Evolutionary conservation across 108 stramenopile species (phyloP), one percentile per base, ranked within the genome.

Genomic region (Discostella pseudostelligera): DNA sequence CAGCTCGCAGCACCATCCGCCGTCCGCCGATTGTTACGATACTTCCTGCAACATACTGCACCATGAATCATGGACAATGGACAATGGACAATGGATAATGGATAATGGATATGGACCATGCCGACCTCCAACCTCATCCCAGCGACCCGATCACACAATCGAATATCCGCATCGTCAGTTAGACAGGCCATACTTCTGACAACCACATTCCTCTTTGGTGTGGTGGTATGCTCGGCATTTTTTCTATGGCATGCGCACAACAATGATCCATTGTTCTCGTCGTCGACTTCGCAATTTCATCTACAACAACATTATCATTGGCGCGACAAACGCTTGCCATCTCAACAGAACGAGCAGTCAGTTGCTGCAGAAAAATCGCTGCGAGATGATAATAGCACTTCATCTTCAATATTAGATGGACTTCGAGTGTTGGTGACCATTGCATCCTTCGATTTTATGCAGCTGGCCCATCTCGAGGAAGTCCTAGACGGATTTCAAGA

Each of bases 401-500:
- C 63, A 28, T 26, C 46, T 65, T 40, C 50, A 39, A 59, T 74
- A 21, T 60, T 89, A 44, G 56, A 74, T 21, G 83, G 82, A 0
- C 43, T 83, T 11, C 67, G 74, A 28, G 80, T 90, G n/a, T 61
- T 90, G 50, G 74, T 90, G 0, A 86, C 86, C 12, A 85, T 90
- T 35, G 86, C 83, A 4, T 84, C 92, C n/a, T 93, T 67, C 62
- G 92, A 93, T 62, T 93, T 93, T 65, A 65, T 71, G 37, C 92
- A 93, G 53, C 39, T 89, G 36, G 83, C 92, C 5, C 88, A 89
- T 72, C 62, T 93, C 43, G 92, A 88, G 70, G 88, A 89, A 77
- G 87, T 93, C 9, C 32, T 93, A 13, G 92, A 93, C 66, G 66
- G 75, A 1, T 88, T 87, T 62, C 85, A 79, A 19, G 92, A 88